Percentiles rank a stretch among this genome's conserved stretches.
These are phyloP conservation scores for Sonneratia alba DNA, from an alignment of 345 rosid species.

Conservation along the genomic window DNA sequence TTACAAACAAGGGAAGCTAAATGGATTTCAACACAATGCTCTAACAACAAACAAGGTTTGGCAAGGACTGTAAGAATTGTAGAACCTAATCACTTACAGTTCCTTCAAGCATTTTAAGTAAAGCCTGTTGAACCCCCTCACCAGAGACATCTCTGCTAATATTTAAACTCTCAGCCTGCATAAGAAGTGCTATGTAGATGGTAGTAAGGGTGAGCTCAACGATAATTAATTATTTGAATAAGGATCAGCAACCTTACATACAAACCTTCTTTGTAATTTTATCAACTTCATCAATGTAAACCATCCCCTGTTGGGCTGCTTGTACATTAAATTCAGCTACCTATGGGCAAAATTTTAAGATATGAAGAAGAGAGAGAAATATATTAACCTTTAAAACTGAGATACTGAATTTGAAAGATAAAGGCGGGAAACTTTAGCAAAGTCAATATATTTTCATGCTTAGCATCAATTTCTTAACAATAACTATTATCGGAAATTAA, in stretches of 20 bases:
- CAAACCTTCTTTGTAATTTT: conserved; percentile 89
- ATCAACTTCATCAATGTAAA: conserved; percentile 96
- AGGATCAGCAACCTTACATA: background rate
- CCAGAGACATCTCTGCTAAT: conserved; percentile 97
- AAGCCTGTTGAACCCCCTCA: conserved; percentile 96
- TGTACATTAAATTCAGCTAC: conserved; percentile 85
- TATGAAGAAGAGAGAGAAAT: background rate
- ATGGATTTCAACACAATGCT: background rate
- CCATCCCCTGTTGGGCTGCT: conserved; percentile 95
- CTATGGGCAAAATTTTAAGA: conserved; percentile 24
- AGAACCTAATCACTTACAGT: conserved; percentile 53
- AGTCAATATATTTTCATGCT: no score
- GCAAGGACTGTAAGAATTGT: background rate
- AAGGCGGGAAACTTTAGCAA: background rate
- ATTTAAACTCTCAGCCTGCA: conserved; percentile 91
- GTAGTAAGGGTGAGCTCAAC: conserved; percentile 2
- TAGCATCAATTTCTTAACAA: no score
- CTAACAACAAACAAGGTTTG: background rate
- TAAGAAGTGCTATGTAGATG: conserved; percentile 3
- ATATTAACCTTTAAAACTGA: background rate
- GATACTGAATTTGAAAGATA: background rate
- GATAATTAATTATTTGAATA: background rate
- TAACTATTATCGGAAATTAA: background rate
- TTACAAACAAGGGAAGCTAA: background rate
- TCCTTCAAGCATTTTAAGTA: conserved; percentile 93